A percentile compares a stretch with the other conserved stretches of the same genome.
Conservation (phyloP, 306 rosid species). For the Dalbergia oliveri region DNA sequence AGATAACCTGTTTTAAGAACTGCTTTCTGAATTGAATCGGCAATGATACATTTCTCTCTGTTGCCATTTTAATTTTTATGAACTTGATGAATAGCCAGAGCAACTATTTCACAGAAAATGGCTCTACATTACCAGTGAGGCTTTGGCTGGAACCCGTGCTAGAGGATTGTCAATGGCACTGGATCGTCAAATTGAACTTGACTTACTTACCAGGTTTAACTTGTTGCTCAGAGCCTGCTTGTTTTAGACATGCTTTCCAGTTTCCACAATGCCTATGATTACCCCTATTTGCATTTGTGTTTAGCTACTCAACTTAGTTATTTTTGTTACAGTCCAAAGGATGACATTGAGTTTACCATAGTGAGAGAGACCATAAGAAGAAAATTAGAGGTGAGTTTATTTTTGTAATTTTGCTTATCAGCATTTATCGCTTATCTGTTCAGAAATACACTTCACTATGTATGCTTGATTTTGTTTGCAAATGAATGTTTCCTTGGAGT, state of each 20-base stretch:
- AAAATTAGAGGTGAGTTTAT: slow-evolving; percentile 80
- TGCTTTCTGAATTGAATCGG: slow-evolving; percentile 41
- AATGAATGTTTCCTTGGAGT: neutral
- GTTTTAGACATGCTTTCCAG: neutral
- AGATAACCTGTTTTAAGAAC: slow-evolving; percentile 17
- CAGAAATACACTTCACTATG: neutral
- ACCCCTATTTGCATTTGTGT: slow-evolving; percentile 15
- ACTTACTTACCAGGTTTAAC: slow-evolving; percentile 89
- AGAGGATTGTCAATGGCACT: slow-evolving; percentile 72
- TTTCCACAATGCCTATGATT: slow-evolving; percentile 27
- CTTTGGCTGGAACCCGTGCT: slow-evolving; percentile 97
- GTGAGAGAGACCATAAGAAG: slow-evolving; percentile 84
- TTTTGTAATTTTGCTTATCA: slow-evolving; percentile 18
- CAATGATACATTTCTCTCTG: slow-evolving; percentile 34
- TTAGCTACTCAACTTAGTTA: slow-evolving; percentile 17
- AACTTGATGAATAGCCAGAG: slow-evolving; percentile 92
- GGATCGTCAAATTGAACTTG: slow-evolving; percentile 84
- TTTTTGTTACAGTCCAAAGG: slow-evolving; percentile 74
- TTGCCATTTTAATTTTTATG: slow-evolving; percentile 58
- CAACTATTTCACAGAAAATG: slow-evolving; percentile 94
- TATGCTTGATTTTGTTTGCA: slow-evolving; percentile 27
- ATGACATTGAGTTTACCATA: slow-evolving; percentile 88
- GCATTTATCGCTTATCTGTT: slow-evolving; percentile 19
- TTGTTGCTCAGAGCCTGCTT: slow-evolving; percentile 28
- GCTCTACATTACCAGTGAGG: slow-evolving; percentile 83